A percentile compares a stretch with the other conserved stretches of the same genome.
phyloP scores from a whole-genome alignment of 176 grass and related monocot genomes.

The Eleusine coracana region DNA sequence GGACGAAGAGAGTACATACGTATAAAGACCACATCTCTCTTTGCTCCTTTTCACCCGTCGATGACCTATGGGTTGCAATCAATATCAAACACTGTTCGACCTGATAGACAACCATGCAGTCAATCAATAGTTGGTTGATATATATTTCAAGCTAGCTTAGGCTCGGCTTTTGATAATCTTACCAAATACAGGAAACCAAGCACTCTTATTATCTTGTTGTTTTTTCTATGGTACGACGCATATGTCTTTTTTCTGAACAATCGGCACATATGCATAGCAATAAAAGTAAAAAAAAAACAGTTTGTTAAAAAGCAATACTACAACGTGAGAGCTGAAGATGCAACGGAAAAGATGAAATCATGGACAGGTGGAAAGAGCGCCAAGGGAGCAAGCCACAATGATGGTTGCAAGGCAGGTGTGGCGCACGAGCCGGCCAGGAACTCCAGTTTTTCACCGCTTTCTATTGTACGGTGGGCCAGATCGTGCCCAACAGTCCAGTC shows the following conservation, averaged over 20 bases:
- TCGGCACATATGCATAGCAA: no score
- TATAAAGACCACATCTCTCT: background rate
- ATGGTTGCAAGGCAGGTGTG: conserved; percentile 6
- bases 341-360: background rate
- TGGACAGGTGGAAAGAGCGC: background rate
- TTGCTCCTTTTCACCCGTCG: background rate
- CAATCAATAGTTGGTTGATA: background rate
- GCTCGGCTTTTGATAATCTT: background rate
- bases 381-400: conserved; percentile 22
- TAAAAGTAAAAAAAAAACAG: background rate
- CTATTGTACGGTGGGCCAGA: background rate
- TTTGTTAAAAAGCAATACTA: background rate
- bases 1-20: no score
- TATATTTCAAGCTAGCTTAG: background rate
- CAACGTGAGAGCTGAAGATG: background rate
- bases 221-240: background rate
- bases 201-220: background rate
- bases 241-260: background rate
- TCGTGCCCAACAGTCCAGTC: conserved; percentile 9
- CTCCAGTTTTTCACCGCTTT: conserved; percentile 22
- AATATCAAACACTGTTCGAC: no score
- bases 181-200: background rate
- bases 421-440: conserved; percentile 26
- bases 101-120: background rate
- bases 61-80: background rate